A percentile compares a stretch with the other conserved stretches of the same genome.
Evolutionary conservation across 306 rosid genomes (phyloP).

Genomic region (Malus domestica): ASM211411v1 NC_041793.1:5360001-5360500

Average conservation of each 20-base stretch:
- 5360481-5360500: constrained; percentile 32
- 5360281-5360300: constrained; percentile 6
- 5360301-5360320: constrained; percentile 1
- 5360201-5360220: constrained; percentile 10
- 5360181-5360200: background rate
- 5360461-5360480: constrained; percentile 28
- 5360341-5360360: constrained; percentile 22
- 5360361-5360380: constrained; percentile 26
- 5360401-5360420: background rate
- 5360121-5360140: no score
- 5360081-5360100: no score
- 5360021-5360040: no score
- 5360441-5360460: constrained; percentile 10
- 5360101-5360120: no score
- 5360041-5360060: no score
- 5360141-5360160: background rate
- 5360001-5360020: no score
- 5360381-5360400: constrained; percentile 22
- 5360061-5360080: no score
- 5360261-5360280: background rate
- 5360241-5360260: background rate
- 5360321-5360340: constrained; percentile 15
- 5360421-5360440: background rate
- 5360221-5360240: background rate
- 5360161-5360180: background rate